Evolutionary conservation across 352 stramenopile species (phyloP).

Genomic region (Globisporangium perplexum): DNA sequence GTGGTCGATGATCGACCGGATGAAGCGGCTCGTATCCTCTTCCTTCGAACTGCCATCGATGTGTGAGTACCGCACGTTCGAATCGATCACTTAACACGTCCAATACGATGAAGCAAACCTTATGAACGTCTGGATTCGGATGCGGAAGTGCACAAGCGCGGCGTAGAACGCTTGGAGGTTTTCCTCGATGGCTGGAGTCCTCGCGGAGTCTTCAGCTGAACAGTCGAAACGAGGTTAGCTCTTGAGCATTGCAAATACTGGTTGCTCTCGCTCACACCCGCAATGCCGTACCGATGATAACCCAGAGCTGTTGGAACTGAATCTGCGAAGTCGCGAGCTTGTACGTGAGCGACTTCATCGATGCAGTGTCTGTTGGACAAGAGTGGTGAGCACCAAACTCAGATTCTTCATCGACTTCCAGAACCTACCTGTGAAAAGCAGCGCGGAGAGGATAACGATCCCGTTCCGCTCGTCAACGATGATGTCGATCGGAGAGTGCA

Average conservation of each 20-base stretch:
- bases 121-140: slow-evolving; percentile 39
- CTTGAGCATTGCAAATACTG: not conserved
- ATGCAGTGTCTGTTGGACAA: slow-evolving; percentile 2
- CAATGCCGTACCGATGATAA: slow-evolving; percentile 46
- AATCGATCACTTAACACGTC: not conserved
- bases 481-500: slow-evolving; percentile 45
- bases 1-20: slow-evolving; percentile 46
- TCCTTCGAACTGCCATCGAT: slow-evolving; percentile 21
- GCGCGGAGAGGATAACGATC: slow-evolving; percentile 31
- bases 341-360: slow-evolving; percentile 50
- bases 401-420: not conserved
- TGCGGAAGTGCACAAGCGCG: slow-evolving; percentile 55
- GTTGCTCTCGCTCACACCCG: not conserved
- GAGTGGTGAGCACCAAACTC: not conserved
- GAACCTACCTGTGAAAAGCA: slow-evolving; percentile 34
- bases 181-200: slow-evolving; percentile 7
- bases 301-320: slow-evolving; percentile 53
- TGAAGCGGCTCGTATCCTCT: slow-evolving; percentile 28
- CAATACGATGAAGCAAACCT: slow-evolving; percentile 16
- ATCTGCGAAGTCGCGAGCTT: slow-evolving; percentile 50
- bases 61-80: not conserved
- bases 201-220: slow-evolving; percentile 10
- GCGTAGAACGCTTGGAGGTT: slow-evolving; percentile 36
- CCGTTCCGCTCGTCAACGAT: slow-evolving; percentile 66
- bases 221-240: slow-evolving; percentile 1